Percentiles rank a stretch among this genome's conserved stretches.
phyloP scores from a whole-genome alignment of 1,284 basidiomycete species.

The Tylopilus orsonianus region DNA sequence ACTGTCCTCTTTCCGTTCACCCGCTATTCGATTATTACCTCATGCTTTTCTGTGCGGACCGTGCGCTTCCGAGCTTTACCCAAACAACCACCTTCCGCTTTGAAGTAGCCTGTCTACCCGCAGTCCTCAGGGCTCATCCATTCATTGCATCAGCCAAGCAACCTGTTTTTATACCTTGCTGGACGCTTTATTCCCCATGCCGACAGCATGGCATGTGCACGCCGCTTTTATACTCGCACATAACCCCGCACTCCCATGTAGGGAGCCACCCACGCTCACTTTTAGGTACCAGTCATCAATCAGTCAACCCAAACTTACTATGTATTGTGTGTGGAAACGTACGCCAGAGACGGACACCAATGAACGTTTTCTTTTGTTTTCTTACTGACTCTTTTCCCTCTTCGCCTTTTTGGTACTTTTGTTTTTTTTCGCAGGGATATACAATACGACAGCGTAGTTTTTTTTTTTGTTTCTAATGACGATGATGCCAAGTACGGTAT shows the following conservation, averaged over 20 bases:
- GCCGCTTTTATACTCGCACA: conserved; percentile 6
- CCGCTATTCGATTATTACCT: conserved; percentile 33
- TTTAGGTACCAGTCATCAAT: conserved; percentile 11
- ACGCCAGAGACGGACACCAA: conserved; percentile 30
- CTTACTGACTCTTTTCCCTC: conserved; percentile 15
- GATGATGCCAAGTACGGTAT: conserved; percentile 14
- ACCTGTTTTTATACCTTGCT: conserved; percentile 22
- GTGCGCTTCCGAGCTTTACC: conserved; percentile 15
- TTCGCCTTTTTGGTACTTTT: conserved; percentile 3
- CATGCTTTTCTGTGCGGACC: conserved; percentile 28
- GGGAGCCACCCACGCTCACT: conserved; percentile 23
- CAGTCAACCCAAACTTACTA: conserved; percentile 17
- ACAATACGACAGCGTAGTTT: conserved; percentile 31
- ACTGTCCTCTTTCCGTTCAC: conserved; percentile 28
- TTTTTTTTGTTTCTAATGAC: conserved; percentile 29
- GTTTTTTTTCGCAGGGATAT: conserved; percentile 21
- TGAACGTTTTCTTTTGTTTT: conserved; percentile 8
- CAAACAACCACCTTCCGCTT: conserved; percentile 18
- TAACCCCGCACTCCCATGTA: conserved; percentile 4
- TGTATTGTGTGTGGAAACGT: conserved; percentile 29
- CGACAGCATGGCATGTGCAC: conserved; percentile 15
- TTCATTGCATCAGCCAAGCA: conserved; percentile 29
- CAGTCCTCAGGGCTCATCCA: conserved; percentile 20
- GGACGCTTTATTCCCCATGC: conserved; percentile 23
- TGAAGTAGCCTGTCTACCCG: conserved; percentile 21